Conservation (phyloP, 2,329 filamentous ascomycete genomes). For the Xylariaceae sp. region DNA sequence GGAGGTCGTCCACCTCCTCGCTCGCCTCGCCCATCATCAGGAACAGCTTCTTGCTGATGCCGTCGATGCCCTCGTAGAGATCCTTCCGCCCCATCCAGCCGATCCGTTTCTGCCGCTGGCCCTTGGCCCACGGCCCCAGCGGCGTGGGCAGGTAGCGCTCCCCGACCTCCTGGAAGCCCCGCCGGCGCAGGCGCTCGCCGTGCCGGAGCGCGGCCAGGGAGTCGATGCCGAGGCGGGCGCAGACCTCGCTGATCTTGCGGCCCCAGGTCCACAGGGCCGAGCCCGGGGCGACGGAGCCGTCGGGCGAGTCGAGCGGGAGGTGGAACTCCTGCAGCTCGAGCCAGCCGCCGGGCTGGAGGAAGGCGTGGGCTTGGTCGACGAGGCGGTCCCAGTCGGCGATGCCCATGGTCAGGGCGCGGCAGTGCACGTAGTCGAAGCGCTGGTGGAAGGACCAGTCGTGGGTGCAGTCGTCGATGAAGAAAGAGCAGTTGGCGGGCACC, state of each 20-base stretch:
- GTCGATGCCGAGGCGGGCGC: conserved; percentile 13
- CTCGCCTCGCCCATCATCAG: conserved; percentile 22
- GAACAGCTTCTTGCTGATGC: conserved; percentile 20
- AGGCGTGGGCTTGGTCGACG: conserved; percentile 13
- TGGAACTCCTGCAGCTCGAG: conserved; percentile 15
- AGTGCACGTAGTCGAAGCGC: conserved; percentile 22
- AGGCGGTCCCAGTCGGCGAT: conserved; percentile 17
- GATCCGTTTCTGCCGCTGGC: conserved; percentile 17
- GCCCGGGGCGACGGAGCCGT: conserved; percentile 8
- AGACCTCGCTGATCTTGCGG: conserved; percentile 7
- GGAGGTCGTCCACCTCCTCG: conserved; percentile 10
- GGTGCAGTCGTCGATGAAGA: conserved; percentile 45
- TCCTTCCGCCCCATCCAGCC: conserved; percentile 19
- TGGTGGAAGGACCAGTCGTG: conserved; percentile 32
- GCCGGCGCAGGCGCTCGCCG: conserved; percentile 11
- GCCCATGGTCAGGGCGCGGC: conserved; percentile 14
- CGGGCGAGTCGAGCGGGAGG: conserved; percentile 12
- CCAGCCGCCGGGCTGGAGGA: conserved; percentile 20
- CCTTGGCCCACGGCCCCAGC: conserved; percentile 16
- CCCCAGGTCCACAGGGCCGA: conserved; percentile 14
- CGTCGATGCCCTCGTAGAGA: conserved; percentile 18
- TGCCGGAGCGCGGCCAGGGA: conserved; percentile 10
- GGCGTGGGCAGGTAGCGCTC: conserved; percentile 13
- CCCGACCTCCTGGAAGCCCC: conserved; percentile 18
- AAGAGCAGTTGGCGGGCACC: conserved; percentile 15